Base-by-base conservation (phyloP, 306 rosid species). In the Rubus parviflorus region DNA sequence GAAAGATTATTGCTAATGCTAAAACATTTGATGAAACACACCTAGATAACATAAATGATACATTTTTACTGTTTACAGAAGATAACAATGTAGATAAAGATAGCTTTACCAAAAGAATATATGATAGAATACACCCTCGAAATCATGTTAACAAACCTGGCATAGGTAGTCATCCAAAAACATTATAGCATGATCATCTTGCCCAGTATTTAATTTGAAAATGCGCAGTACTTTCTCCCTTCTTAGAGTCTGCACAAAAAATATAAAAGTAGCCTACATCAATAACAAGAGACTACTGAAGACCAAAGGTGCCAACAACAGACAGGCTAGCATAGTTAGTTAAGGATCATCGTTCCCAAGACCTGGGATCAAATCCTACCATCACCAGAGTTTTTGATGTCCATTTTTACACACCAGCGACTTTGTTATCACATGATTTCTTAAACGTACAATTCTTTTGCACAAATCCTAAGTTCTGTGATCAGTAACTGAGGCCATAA, bases 161-260 rank as follows among this genome's bases (percentile, higher is more conserved):
- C 86, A 84, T 68, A 87, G 67, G 89, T 92, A 92, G 77, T 95
- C 96, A 77, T 95, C 93, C 78, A 83, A 76, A 87, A 95, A 92
- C 96, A 92, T 87, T 48, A 92, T 73, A 49, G 97, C 96, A 77
- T 95, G 92, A 81, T 95, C 97, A 80, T 95, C 96, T 71, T 92
- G 97, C 79, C 97, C 99, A 1, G 94, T 92, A 86, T 88, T 95
- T 66, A 92, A 85, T 74, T 92, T 95, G 84, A 95, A 95, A 81
- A 91, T 73, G 9, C 96, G 92, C 80, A 95, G 72, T 53, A 87
- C 88, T 86, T 92, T 92, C 77, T 91, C 99, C 73, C 97, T 86
- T 87, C 85, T 89, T 30, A 95, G 79, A 47, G 86, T 81, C 99
- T 95, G 90, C 87, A 83, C 53, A 69, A 62, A 81, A 16, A 60